Conservation (phyloP, 2,329 filamentous ascomycete species). For the Ceratocystis variospora region DNA sequence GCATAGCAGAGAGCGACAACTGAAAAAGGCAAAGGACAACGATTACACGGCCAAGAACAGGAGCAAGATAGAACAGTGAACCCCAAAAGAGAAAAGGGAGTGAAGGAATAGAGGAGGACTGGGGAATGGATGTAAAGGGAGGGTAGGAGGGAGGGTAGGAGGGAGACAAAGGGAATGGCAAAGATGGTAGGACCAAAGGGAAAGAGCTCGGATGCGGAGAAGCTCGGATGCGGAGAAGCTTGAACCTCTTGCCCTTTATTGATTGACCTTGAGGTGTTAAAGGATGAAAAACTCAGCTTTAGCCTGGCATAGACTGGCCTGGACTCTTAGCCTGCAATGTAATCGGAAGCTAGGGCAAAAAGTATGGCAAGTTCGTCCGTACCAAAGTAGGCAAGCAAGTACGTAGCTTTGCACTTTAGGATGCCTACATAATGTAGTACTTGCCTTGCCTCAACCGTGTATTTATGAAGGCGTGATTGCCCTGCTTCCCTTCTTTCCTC, state of each 20-base stretch:
- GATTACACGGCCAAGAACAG: background rate
- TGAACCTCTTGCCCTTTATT: background rate
- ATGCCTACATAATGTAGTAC: background rate
- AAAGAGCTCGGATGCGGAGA: background rate
- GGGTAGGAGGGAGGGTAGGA: background rate
- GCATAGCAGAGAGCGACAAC: background rate
- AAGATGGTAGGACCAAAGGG: background rate
- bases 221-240: conserved; percentile 1
- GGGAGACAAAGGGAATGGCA: background rate
- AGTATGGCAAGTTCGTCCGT: too few relatives aligned
- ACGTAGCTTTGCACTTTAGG: too few relatives aligned
- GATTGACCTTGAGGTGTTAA: background rate
- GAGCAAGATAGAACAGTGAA: background rate
- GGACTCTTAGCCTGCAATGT: background rate
- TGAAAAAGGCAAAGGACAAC: background rate
- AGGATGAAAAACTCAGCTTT: background rate
- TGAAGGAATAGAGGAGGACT: background rate
- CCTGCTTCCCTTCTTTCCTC: background rate
- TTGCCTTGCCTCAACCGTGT: background rate
- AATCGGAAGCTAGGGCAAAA: background rate
- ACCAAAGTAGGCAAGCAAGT: too few relatives aligned
- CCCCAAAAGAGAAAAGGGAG: too few relatives aligned
- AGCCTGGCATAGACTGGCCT: background rate
- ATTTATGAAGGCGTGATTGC: background rate
- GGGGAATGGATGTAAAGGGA: background rate